These are phyloP conservation scores for Lignosus rhinocerotis DNA, from an alignment of 1,284 basidiomycete genomes.

Conservation along the genomic window DNA sequence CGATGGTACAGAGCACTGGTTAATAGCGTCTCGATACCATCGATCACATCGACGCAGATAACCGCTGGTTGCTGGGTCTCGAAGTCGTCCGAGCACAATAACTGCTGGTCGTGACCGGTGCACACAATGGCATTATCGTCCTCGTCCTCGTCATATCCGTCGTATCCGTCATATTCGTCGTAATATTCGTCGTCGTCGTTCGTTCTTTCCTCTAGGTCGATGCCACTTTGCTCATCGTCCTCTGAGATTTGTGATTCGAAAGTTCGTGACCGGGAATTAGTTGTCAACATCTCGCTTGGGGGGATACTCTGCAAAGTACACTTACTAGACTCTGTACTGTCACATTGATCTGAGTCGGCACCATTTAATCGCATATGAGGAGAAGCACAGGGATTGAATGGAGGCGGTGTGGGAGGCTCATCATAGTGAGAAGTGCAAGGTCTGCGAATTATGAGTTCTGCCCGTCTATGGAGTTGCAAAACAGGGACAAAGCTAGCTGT, in stretches of 20 bases:
- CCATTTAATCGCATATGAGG: no score
- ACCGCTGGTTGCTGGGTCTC: not conserved
- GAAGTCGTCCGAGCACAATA: not conserved
- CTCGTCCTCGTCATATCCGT: not conserved
- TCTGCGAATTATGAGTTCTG: not conserved
- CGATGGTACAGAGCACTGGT: not conserved
- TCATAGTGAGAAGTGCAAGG: not conserved
- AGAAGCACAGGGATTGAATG: not conserved
- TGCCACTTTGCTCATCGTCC: no score
- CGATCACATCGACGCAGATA: not conserved
- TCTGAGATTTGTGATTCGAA: no score
- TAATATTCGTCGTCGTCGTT: not conserved
- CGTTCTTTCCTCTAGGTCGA: no score
- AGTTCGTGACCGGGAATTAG: no score
- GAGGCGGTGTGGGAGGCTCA: no score
- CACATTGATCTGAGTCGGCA: no score
- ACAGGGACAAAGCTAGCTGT: not conserved
- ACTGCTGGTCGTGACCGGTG: not conserved
- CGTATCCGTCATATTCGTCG: not conserved
- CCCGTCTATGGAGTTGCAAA: not conserved
- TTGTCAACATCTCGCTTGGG: no score
- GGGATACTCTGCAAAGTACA: no score
- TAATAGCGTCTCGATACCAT: not conserved
- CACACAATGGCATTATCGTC: not conserved
- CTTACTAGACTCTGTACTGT: no score